Evolutionary conservation across 2,329 filamentous ascomycete genomes (phyloP).

Genomic region (Talaromyces sp.): DNA sequence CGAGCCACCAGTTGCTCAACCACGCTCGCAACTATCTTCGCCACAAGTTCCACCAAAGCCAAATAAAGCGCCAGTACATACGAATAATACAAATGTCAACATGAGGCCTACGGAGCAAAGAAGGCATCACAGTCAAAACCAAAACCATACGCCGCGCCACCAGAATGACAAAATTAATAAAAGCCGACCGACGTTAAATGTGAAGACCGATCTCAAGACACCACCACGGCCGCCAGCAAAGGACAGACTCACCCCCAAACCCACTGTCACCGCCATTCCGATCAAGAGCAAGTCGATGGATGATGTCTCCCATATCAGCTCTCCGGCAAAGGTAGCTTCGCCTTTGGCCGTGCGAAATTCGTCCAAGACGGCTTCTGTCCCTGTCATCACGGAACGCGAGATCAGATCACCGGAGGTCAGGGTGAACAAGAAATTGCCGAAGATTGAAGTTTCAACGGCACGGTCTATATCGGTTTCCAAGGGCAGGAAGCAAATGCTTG

Average conservation of each 20-base stretch:
- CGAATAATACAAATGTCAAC: too few relatives aligned
- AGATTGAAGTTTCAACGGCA: constrained; percentile 42
- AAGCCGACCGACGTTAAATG: neutral
- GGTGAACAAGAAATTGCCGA: constrained; percentile 2
- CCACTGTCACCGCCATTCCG: constrained; percentile 19
- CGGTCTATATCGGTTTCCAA: constrained; percentile 42
- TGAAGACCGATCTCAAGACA: neutral
- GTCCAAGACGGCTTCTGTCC: neutral
- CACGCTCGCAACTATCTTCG: neutral
- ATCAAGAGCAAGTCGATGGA: constrained; percentile 3
- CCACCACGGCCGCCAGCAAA: constrained; percentile 13
- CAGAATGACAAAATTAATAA: neutral
- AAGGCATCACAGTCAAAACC: neutral
- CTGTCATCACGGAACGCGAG: constrained; percentile 1
- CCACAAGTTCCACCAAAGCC: neutral
- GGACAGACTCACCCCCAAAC: constrained; percentile 6
- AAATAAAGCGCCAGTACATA: neutral
- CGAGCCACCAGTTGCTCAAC: neutral
- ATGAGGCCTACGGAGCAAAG: too few relatives aligned
- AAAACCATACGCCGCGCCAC: neutral
- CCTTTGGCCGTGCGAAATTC: neutral
- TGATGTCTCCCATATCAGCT: neutral
- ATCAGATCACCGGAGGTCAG: neutral
- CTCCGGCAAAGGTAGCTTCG: neutral
- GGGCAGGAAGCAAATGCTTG: constrained; percentile 39